These are phyloP conservation scores for Ophiosphaerella korrae DNA, from an alignment of 2,329 filamentous ascomycete species.

Conservation along the genomic window DNA sequence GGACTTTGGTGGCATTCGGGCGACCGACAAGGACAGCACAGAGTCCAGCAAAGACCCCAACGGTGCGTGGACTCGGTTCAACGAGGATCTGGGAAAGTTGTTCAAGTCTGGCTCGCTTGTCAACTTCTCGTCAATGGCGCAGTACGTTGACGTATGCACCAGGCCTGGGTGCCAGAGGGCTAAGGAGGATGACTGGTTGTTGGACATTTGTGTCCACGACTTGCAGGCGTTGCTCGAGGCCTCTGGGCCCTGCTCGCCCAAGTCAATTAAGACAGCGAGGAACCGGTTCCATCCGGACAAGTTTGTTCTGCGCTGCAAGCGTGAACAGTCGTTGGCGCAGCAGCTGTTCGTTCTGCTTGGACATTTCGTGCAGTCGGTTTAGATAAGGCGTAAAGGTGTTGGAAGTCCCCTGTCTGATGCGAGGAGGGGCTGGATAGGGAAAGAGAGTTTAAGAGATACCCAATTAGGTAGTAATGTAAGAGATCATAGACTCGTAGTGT, in stretches of 20 bases:
- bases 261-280: constrained; percentile 34
- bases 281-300: constrained; percentile 43
- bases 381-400: not conserved
- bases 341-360: constrained; percentile 38
- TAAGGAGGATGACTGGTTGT: constrained; percentile 16
- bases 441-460: not conserved
- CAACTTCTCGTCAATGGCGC: constrained; percentile 24
- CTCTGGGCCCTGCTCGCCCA: constrained; percentile 25
- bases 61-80: constrained; percentile 24
- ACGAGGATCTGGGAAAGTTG: constrained; percentile 19
- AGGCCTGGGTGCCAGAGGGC: constrained; percentile 19
- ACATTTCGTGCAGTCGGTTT: constrained; percentile 30
- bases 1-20: constrained; percentile 18
- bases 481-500: not conserved
- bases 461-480: not conserved
- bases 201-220: constrained; percentile 40
- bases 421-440: not conserved
- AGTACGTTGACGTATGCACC: constrained; percentile 28
- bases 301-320: constrained; percentile 34
- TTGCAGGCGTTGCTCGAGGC: constrained; percentile 31
- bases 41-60: constrained; percentile 11
- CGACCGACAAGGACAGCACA: too few relatives aligned
- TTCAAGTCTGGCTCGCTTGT: constrained; percentile 19
- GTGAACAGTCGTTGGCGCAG: constrained; percentile 26
- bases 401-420: too few relatives aligned